Conservation (phyloP, 2,329 filamentous ascomycete species). For the Fusarium camptoceras region DNA sequence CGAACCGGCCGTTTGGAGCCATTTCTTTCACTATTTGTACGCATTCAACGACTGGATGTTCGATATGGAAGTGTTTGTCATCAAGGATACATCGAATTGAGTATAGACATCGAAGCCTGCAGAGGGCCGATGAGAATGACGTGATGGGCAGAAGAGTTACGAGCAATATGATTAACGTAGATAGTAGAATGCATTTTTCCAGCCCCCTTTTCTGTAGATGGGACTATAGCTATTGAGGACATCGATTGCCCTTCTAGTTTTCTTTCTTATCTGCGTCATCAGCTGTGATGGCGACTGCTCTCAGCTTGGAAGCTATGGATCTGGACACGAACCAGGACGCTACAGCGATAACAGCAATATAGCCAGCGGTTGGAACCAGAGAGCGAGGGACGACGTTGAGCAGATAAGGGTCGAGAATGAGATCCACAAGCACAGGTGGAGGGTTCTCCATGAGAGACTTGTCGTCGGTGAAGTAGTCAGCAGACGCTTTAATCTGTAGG, state of each 20-base stretch:
- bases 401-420: conserved; percentile 88
- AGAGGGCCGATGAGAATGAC: conserved; percentile 31
- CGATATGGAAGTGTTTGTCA: conserved; percentile 21
- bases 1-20: conserved; percentile 21
- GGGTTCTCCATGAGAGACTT: conserved; percentile 78
- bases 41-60: conserved; percentile 20
- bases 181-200: conserved; percentile 47
- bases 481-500: conserved; percentile 78
- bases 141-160: conserved; percentile 34
- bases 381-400: conserved; percentile 84
- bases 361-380: conserved; percentile 76
- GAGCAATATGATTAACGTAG: conserved; percentile 44
- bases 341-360: conserved; percentile 72
- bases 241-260: conserved; percentile 42
- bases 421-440: conserved; percentile 80
- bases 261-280: conserved; percentile 53
- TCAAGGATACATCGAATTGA: conserved; percentile 23
- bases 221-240: conserved; percentile 28
- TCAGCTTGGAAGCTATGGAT: conserved; percentile 47
- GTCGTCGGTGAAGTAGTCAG: conserved; percentile 87
- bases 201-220: conserved; percentile 27
- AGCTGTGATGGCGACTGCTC: conserved; percentile 43
- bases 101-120: conserved; percentile 29
- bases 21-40: conserved; percentile 19
- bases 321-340: conserved; percentile 59